phyloP scores from a whole-genome alignment of 2,329 filamentous ascomycete genomes.

The Ophiostoma quercus region DNA sequence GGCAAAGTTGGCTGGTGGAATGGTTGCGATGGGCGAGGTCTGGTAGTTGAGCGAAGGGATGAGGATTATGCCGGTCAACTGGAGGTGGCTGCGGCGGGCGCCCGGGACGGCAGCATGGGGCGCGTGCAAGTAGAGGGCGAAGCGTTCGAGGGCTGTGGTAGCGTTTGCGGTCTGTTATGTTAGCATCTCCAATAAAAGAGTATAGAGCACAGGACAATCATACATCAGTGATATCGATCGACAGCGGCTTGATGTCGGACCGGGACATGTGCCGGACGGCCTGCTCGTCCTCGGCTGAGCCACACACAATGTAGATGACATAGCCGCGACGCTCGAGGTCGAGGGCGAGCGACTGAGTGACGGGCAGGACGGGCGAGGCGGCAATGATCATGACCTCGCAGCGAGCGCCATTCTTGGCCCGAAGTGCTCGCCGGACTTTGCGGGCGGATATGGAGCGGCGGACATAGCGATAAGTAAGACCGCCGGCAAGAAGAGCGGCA shows the following conservation, averaged over 20 bases:
- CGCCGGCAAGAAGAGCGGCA: conserved; percentile 64
- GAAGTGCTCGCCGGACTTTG: conserved; percentile 68
- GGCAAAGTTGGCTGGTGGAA: conserved; percentile 76
- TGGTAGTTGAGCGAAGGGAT: conserved; percentile 78
- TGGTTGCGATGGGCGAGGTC: conserved; percentile 76
- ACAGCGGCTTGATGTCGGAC: conserved; percentile 74
- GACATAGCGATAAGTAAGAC: conserved; percentile 52
- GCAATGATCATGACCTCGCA: conserved; percentile 84
- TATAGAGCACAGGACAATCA: conserved; percentile 24
- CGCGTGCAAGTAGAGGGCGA: conserved; percentile 64
- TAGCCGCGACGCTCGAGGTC: conserved; percentile 90
- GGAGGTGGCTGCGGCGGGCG: conserved; percentile 68
- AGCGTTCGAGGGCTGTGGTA: conserved; percentile 64
- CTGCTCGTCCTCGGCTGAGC: conserved; percentile 77
- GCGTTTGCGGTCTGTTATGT: conserved; percentile 54
- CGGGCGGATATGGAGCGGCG: conserved; percentile 52
- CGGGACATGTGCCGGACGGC: conserved; percentile 70
- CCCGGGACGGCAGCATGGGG: conserved; percentile 72
- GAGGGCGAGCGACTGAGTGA: conserved; percentile 75
- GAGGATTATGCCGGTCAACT: conserved; percentile 73
- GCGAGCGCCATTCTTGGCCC: conserved; percentile 75
- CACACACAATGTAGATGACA: conserved; percentile 86
- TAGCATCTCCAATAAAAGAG: conserved; percentile 33
- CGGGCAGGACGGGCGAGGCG: conserved; percentile 76
- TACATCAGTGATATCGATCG: conserved; percentile 70